Evolutionary conservation across 164 flowering plant genomes (phyloP).

Genomic region (Vitis cinerea): DNA sequence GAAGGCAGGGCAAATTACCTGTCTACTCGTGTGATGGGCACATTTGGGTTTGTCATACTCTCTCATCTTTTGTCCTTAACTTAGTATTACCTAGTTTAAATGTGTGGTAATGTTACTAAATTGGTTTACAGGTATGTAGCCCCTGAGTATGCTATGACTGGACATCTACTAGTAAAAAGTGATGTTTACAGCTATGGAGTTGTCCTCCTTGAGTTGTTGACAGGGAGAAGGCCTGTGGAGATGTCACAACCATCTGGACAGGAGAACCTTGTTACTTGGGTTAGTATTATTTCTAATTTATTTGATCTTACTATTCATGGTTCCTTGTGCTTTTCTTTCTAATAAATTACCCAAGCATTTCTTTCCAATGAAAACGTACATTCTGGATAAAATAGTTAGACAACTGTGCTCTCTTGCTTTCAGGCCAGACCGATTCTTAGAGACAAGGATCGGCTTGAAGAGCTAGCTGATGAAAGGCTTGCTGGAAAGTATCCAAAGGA

Average conservation of each 20-base stretch:
- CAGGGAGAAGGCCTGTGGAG: slow-evolving; percentile 95
- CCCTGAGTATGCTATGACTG: slow-evolving; percentile 99
- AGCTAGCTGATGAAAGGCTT: slow-evolving; percentile 85
- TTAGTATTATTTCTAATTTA: slow-evolving; percentile 29
- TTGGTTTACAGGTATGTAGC: slow-evolving; percentile 82
- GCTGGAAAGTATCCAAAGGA: slow-evolving; percentile 81
- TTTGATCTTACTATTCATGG: background rate
- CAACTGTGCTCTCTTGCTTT: slow-evolving; percentile 17
- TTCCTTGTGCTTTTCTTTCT: background rate
- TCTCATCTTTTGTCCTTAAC: background rate
- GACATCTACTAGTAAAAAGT: slow-evolving; percentile 93
- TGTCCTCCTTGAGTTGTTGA: slow-evolving; percentile 90
- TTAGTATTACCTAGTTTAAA: background rate
- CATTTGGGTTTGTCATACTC: slow-evolving; percentile 74
- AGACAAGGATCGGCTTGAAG: slow-evolving; percentile 83
- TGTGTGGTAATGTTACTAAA: background rate
- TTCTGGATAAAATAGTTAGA: background rate
- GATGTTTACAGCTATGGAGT: slow-evolving; percentile 99
- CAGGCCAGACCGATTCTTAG: slow-evolving; percentile 95
- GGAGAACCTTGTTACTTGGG: slow-evolving; percentile 99
- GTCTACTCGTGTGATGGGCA: slow-evolving; percentile 98
- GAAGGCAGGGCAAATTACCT: slow-evolving; percentile 82
- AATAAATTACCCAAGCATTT: background rate
- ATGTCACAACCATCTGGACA: slow-evolving; percentile 96
- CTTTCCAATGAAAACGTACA: background rate